phyloP scores from a whole-genome alignment of 129 eudicot genomes.

The Tanacetum coccineum region DNA sequence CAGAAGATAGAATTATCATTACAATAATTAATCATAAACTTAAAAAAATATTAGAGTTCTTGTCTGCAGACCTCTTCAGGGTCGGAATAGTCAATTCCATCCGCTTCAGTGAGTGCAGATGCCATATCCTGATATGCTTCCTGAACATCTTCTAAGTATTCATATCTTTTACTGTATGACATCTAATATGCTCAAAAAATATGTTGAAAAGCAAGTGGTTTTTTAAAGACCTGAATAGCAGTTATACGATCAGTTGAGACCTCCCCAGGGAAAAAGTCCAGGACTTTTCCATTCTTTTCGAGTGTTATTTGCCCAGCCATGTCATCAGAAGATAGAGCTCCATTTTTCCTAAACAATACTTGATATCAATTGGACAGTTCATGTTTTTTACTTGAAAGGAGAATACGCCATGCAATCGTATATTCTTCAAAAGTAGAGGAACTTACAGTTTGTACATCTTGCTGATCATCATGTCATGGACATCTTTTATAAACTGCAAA shows the following conservation, averaged over 20 bases:
- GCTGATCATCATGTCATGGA: conserved; percentile 90
- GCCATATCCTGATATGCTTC: conserved; percentile 96
- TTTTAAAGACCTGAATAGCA: conserved; percentile 68
- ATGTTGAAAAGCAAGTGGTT: conserved; percentile 11
- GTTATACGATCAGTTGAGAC: conserved; percentile 78
- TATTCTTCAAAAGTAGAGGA: conserved; percentile 11
- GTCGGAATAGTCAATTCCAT: conserved; percentile 92
- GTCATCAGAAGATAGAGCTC: conserved; percentile 43
- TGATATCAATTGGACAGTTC: conserved; percentile 15
- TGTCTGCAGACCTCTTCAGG: conserved; percentile 74
- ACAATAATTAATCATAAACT: not conserved
- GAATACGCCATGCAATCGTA: not conserved
- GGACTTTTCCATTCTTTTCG: conserved; percentile 85
- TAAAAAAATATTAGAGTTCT: not conserved
- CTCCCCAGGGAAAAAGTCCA: conserved; percentile 67
- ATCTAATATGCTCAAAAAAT: conserved; percentile 7
- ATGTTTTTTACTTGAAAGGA: not conserved
- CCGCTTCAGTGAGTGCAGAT: conserved; percentile 86
- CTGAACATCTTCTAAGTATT: conserved; percentile 33
- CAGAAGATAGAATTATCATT: conserved; percentile 1
- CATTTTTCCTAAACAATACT: conserved; percentile 46
- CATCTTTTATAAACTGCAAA: conserved; percentile 74
- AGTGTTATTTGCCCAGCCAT: conserved; percentile 54
- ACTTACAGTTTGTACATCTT: conserved; percentile 87
- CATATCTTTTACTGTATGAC: not conserved